Conservation (phyloP, 768 basidiomycete species). For the Trametes cubensis region DNA sequence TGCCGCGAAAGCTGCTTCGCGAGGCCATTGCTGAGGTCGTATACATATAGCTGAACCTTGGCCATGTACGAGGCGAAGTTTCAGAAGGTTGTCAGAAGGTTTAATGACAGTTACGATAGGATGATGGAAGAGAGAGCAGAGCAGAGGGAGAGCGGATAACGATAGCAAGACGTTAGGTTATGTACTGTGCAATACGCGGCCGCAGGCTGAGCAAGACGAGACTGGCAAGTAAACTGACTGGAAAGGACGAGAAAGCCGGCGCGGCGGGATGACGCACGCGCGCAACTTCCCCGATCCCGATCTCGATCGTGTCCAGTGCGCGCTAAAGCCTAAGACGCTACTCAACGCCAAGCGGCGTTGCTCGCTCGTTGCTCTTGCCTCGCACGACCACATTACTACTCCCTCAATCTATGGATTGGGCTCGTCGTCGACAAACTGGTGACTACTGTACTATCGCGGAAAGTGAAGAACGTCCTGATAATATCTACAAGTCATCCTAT, state of each 20-base stretch:
- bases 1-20: constrained; percentile 77
- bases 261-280: constrained; percentile 1
- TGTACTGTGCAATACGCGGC: too few relatives aligned
- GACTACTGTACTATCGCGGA: too few relatives aligned
- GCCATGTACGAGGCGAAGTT: constrained; percentile 21
- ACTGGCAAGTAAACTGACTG: not conserved
- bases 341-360: not conserved
- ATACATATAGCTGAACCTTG: constrained; percentile 80
- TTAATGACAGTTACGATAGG: too few relatives aligned
- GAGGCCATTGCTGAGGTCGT: constrained; percentile 88
- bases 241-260: constrained; percentile 1
- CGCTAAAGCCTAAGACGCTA: not conserved
- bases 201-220: too few relatives aligned
- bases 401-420: too few relatives aligned
- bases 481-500: too few relatives aligned
- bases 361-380: not conserved
- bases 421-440: too few relatives aligned
- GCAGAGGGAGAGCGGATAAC: not conserved
- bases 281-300: not conserved
- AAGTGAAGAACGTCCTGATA: too few relatives aligned
- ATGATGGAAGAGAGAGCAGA: not conserved
- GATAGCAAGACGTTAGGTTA: too few relatives aligned
- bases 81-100: too few relatives aligned
- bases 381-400: too few relatives aligned
- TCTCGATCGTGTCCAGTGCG: not conserved